Evolutionary conservation across 208 protist species (phyloP).

Genomic region (Crithidia fasciculata): DNA sequence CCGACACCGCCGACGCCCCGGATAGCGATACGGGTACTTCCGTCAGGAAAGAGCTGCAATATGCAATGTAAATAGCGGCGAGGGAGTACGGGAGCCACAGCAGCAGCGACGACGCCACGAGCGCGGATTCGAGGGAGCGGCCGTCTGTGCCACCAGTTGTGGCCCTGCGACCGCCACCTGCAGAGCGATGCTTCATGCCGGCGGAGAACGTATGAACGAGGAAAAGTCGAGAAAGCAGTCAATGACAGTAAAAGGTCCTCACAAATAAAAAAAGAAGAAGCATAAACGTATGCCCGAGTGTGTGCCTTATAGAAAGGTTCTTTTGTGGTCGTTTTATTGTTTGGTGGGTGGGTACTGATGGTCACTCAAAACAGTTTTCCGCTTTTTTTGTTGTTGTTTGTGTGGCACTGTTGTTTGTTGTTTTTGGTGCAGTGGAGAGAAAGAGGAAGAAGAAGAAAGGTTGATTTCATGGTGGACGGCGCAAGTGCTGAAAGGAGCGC

Average conservation of each 20-base stretch:
- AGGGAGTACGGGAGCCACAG: constrained; percentile 76
- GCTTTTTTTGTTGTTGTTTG: no score
- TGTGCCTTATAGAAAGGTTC: no score
- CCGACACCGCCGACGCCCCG: background rate
- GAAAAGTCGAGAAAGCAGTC: background rate
- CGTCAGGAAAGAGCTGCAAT: constrained; percentile 57
- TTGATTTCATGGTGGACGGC: background rate
- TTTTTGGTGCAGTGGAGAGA: background rate
- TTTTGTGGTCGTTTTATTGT: no score
- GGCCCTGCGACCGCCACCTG: constrained; percentile 13
- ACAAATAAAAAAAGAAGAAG: constrained; percentile 18
- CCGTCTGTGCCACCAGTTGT: constrained; percentile 18
- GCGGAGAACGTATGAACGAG: background rate
- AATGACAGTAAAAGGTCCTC: constrained; percentile 1
- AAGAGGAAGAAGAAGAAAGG: constrained; percentile 14
- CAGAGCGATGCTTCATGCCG: constrained; percentile 19
- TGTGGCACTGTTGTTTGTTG: no score
- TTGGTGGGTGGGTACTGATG: no score
- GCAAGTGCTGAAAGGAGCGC: no score
- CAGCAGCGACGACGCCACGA: constrained; percentile 48
- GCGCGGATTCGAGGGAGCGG: constrained; percentile 40
- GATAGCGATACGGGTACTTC: constrained; percentile 9
- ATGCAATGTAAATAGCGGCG: constrained; percentile 66
- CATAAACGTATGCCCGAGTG: background rate
- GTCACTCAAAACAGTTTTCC: no score